Base-by-base conservation (phyloP, 805 yeast species). In the Schwanniomyces occidentalis region DNA sequence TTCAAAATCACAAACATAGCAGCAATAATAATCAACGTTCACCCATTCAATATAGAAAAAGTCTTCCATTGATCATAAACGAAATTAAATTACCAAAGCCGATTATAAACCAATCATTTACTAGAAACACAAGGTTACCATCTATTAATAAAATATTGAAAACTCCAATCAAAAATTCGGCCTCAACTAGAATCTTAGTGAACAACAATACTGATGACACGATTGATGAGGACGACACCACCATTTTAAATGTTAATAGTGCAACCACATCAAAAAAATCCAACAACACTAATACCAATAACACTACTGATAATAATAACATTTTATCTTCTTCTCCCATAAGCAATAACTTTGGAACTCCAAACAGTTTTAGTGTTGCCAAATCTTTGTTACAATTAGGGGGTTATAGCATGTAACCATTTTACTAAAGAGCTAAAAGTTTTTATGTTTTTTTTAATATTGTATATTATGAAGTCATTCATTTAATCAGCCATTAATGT, bases 371-470 rank as follows among this genome's bases (percentile, higher is more conserved):
- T 40, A 58, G 64, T 32, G 71, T 68, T 35, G 74, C 74, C 24
- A 67, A 65, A 48, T 64, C 71, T 15, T 64, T 68, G 46, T 59
- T 68, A 38, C 72, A 65, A 49, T 61, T 68, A 45, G 73, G 74
- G 20, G 38, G 38, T 13, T 34, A 34, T 21, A 28, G 30, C 25
- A 39, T 25, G 43, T n/a, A n/a, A n/a, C n/a, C n/a, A n/a, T n/a
- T n/a, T n/a, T n/a, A n/a, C n/a, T n/a, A n/a, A n/a, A n/a, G n/a
- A n/a, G n/a, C n/a, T n/a, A n/a, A n/a, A n/a, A n/a, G n/a, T n/a
- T n/a, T n/a, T n/a, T n/a, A n/a, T n/a, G n/a, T n/a, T n/a, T n/a
- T n/a, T n/a, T n/a, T n/a, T n/a, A n/a, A n/a, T n/a, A n/a, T n/a
- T n/a, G n/a, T n/a, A n/a, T n/a, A n/a, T n/a, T n/a, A n/a, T n/a